Conservation (phyloP, 495 filamentous ascomycete species). For the Cladorrhinum samala region DNA sequence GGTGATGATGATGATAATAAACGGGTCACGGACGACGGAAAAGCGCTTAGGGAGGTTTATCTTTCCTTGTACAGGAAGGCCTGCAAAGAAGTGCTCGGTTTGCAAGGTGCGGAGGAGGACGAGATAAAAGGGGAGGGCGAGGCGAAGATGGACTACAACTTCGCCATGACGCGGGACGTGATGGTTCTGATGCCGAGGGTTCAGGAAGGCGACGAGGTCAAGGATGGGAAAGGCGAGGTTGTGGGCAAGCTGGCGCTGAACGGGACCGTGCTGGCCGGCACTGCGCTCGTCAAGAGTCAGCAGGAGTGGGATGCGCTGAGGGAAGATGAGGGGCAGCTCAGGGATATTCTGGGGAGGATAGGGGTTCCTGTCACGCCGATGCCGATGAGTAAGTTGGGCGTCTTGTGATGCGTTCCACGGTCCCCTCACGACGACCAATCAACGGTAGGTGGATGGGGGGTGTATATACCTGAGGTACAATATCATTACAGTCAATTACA, state of each 20-base stretch:
- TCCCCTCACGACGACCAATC: too few relatives aligned
- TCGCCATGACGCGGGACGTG: constrained; percentile 61
- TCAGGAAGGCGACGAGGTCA: constrained; percentile 33
- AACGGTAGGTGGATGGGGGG: too few relatives aligned
- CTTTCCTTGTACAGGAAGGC: constrained; percentile 51
- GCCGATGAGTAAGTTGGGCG: too few relatives aligned
- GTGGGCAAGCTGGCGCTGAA: constrained; percentile 62
- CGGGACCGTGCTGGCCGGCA: constrained; percentile 74
- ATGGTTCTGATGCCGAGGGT: constrained; percentile 67
- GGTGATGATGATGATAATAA: too few relatives aligned
- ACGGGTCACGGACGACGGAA: constrained; percentile 5
- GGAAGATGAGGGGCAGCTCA: constrained; percentile 43
- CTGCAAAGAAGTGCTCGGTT: constrained; percentile 23
- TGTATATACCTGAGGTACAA: too few relatives aligned
- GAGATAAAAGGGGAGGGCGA: constrained; percentile 37
- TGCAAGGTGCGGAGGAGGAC: constrained; percentile 12
- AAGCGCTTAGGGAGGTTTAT: constrained; percentile 28
- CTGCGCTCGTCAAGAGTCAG: constrained; percentile 70
- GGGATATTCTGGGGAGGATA: constrained; percentile 52
- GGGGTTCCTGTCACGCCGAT: too few relatives aligned
- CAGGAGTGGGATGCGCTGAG: constrained; percentile 62
- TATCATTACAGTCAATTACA: too few relatives aligned
- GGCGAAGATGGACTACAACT: constrained; percentile 67
- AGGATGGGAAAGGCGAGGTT: constrained; percentile 29
- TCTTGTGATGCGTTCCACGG: too few relatives aligned